Conservation (phyloP, 1,139 yeast genomes). For the Saccharomycopsis crataegensis region DNA sequence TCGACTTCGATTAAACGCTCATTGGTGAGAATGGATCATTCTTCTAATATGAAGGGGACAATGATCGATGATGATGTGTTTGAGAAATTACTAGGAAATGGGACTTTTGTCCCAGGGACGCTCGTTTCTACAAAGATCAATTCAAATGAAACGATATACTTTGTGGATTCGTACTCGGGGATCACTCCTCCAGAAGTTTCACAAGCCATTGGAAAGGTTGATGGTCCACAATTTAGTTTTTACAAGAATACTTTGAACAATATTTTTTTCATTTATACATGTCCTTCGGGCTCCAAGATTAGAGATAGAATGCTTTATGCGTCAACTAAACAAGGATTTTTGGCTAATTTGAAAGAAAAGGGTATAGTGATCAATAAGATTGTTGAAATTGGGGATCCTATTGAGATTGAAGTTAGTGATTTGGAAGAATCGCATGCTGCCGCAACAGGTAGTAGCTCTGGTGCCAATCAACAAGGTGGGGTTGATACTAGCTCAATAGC, state of each 20-base stretch:
- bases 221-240: conserved; percentile 42
- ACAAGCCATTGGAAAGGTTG: background rate
- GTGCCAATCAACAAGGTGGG: conserved; percentile 21
- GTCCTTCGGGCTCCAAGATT: conserved; percentile 87
- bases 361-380: conserved; percentile 10
- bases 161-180: background rate
- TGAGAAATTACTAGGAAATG: background rate
- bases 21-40: conserved; percentile 17
- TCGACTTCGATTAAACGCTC: conserved; percentile 3
- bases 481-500: conserved; percentile 20
- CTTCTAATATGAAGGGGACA: conserved; percentile 6
- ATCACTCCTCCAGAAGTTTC: conserved; percentile 5
- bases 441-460: background rate
- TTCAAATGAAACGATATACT: conserved; percentile 8
- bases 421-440: conserved; percentile 1
- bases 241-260: conserved; percentile 33
- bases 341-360: conserved; percentile 27
- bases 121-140: conserved; percentile 10
- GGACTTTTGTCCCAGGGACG: background rate
- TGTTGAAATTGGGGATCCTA: conserved; percentile 18
- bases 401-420: conserved; percentile 17
- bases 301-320: conserved; percentile 93
- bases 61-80: conserved; percentile 15
- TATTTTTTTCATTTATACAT: conserved; percentile 64
- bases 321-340: conserved; percentile 64